Base-by-base conservation (phyloP, 306 rosid genomes). In the Cicer cuneatum region DNA sequence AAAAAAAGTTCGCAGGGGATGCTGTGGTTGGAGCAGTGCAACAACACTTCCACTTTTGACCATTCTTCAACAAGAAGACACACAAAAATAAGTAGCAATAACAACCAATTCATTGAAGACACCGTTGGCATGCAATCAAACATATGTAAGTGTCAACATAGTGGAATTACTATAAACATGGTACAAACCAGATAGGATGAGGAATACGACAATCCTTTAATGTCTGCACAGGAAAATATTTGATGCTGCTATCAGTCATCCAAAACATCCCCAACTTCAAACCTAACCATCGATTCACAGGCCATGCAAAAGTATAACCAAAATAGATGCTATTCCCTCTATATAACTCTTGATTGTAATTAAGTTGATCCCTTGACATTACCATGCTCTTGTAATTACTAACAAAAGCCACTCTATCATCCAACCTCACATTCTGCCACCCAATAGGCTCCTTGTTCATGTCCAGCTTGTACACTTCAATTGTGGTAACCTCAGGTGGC, bases 381-480 rank as follows among this genome's bases (percentile, higher is more conserved):
- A 68, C 14, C 33, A 64, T 15, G 14, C 9, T 14, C 14, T 4
- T 40, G 24, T 0, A 9, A 16, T 10, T 1, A 14, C 60, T 2
- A 14, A 29, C 2, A 35, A 68, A 68, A 9, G 18, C 9, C 15
- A 33, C 15, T n/a, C 4, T 40, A 37, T 48, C 60, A n/a, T 14
- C 46, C 8, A 68, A 37, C 7, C 15, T 15, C 8, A 21, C 41
- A 48, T 14, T 5, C 73, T 66, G 45, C 37, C 69, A 40, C 51
- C 4, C 13, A 39, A 8, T 15, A 63, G 66, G 16, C n/a, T 39
- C 24, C 11, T 16, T 38, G 29, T 11, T 62, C 11, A 7, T 37
- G 68, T 62, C 68, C 7, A 63, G 19, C 54, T 65, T 42, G 70
- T 15, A 42, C 39, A 65, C 53, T 65, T 42, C 16, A 65, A 11